These are phyloP conservation scores for Colletotrichum magnum DNA, from an alignment of 2,329 filamentous ascomycete genomes.

Conservation along the genomic window DNA sequence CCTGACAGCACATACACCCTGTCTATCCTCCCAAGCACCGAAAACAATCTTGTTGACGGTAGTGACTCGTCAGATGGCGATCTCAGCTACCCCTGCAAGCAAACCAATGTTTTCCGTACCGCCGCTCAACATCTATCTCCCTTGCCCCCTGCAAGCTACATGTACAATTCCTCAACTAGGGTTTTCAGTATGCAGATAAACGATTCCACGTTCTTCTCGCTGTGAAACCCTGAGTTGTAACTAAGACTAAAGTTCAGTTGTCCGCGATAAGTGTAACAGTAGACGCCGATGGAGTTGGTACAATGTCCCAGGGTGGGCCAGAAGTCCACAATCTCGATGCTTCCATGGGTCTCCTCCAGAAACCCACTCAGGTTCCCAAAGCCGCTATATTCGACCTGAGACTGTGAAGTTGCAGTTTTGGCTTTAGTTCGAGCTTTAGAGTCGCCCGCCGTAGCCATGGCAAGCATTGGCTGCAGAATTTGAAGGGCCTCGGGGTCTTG, in stretches of 20 bases:
- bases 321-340: slow-evolving; percentile 13
- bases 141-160: neutral
- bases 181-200: neutral
- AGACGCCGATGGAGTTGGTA: slow-evolving; percentile 6
- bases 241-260: slow-evolving; percentile 11
- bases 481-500: slow-evolving; percentile 10
- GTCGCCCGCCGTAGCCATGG: neutral
- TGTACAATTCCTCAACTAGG: neutral
- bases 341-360: neutral
- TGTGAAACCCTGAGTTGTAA: slow-evolving; percentile 29
- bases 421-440: neutral
- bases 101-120: neutral
- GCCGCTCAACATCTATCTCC: too few relatives aligned
- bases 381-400: slow-evolving; percentile 24
- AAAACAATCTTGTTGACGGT: too few relatives aligned
- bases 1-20: too few relatives aligned
- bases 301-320: slow-evolving; percentile 15
- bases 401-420: neutral
- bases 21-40: too few relatives aligned
- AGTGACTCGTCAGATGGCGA: neutral
- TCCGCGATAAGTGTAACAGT: slow-evolving; percentile 3
- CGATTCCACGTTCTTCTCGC: neutral
- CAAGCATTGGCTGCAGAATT: slow-evolving; percentile 1
- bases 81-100: neutral
- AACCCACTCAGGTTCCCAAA: slow-evolving; percentile 1